Conservation (phyloP, 805 yeast genomes). For the Barnettozyma salicaria region DNA sequence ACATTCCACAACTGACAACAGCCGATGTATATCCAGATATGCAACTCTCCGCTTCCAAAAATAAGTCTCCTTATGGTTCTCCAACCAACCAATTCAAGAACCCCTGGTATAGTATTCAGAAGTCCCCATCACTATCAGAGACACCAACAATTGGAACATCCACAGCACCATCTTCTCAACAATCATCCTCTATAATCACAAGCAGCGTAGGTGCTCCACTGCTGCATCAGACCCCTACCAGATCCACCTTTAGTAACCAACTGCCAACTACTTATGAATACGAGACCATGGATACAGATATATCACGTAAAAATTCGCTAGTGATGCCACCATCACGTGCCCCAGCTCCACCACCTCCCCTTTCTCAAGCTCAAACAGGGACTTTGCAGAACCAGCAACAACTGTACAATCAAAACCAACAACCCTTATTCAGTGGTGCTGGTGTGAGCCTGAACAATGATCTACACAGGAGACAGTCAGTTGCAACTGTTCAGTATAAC, state of each 20-base stretch:
- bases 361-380: too few species aligned
- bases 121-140: constrained; percentile 12
- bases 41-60: too few species aligned
- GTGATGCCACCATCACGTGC: constrained; percentile 40
- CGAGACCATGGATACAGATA: constrained; percentile 21
- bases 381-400: not conserved
- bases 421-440: constrained; percentile 23
- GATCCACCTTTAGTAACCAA: constrained; percentile 27
- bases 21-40: too few species aligned
- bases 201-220: constrained; percentile 1
- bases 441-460: constrained; percentile 23
- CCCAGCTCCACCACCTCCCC: constrained; percentile 38
- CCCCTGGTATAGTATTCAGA: constrained; percentile 22
- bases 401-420: constrained; percentile 1
- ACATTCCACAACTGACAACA: constrained; percentile 20
- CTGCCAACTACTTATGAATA: constrained; percentile 47
- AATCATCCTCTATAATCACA: not conserved
- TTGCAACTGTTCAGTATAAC: constrained; percentile 27
- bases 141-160: constrained; percentile 7
- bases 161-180: constrained; percentile 6
- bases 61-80: constrained; percentile 24
- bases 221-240: constrained; percentile 19
- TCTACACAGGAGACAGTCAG: constrained; percentile 33
- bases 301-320: constrained; percentile 22
- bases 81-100: constrained; percentile 26